Evolutionary conservation across 2,329 filamentous ascomycete species (phyloP), one percentile per base, ranked within the genome.

Genomic region (Coniella lustricola): DNA sequence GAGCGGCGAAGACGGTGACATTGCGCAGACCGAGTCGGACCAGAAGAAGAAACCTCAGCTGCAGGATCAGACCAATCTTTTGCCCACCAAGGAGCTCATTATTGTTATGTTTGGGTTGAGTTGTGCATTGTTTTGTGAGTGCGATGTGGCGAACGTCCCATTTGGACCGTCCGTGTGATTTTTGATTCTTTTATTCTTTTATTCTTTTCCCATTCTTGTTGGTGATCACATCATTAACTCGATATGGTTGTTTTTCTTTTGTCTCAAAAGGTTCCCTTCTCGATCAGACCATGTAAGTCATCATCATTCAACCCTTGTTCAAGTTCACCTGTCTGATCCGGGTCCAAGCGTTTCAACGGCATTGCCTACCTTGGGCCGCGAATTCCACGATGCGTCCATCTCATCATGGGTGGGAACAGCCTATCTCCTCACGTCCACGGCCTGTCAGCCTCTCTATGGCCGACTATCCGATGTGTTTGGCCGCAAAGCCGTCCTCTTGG

Each of bases 401-500:
- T 67, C 3, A 60, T 64, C 71, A 3, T 78, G 74, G 75, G 72
- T 71, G 1, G 74, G 73, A 8, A 77, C 73, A 0, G 69, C 72
- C 5, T 68, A 69, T 8, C 60, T 79, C 44, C 70, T 79, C 42
- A 73, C 73, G 8, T 76, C 74, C 47, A 82, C 80, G 0, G 74
- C 75, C 34, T 84, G 82, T 51, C 79, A 81, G 51, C 76, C 82
- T 38, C 67, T 84, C 0, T 83, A 82, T 57, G 79, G 79, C 12
- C 71, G 77, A 4, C 57, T 81, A 3, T 80, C 77, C 2, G 77
- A 82, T 58, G 74, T 82, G 2, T 72, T 81, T 39, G 77, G 77
- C 13, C 70, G 79, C 8, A 82, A 54, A 38, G 13, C 39, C 16
- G 41, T 55, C 9, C 39, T 55, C 4, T 29, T 49, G 2, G 47